Evolutionary conservation across 495 filamentous ascomycete genomes (phyloP), one percentile per base, ranked within the genome.

Genomic region (Penicillium diatomitis): DNA sequence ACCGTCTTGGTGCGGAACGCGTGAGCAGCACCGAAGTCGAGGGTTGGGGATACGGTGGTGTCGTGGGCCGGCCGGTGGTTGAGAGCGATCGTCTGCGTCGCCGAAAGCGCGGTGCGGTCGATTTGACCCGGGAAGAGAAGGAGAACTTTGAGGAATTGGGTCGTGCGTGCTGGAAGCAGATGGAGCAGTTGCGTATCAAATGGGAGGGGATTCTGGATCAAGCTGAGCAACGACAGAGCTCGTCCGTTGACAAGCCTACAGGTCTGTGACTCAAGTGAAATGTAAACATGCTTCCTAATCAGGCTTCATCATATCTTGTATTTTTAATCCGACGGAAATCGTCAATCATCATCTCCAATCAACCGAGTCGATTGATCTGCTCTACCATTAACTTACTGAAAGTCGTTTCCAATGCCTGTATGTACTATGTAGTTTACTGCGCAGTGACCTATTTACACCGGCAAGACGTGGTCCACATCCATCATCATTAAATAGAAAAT

Each of bases 11-110:
- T 0, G 44, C 47, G 8, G 78, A 76, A 56, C 64, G 73, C 11
- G 76, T 85, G 5, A 79, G 73, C 66, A 79, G 78, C 56, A 88
- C 88, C 6, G 88, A 91, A 62, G 79, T 90, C 2, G 83, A 86
- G 32, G 87, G 90, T 4, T 95, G 90, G 89, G 90, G 88, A 0
- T 80, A 79, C 72, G 81, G 85, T 33, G 90, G 90, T 29, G 70
- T 66, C 8, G 73, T 88, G 29, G 86, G 81, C 3, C 57, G 56
- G 30, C 57, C 65, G 44, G 63, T 69, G 33, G 58, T 75, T 4
- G 69, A 70, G 44, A 58, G 63, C 46, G 73, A 80, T 57, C 63
- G 75, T 46, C 50, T 47, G 11, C 68, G 71, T 38, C 76, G 81
- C 8, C 66, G 85, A 41, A 80, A 74, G 60, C 71, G 73, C 10